phyloP scores from a whole-genome alignment of 2,329 filamentous ascomycete genomes.

The Aspergillus terreus region DNA sequence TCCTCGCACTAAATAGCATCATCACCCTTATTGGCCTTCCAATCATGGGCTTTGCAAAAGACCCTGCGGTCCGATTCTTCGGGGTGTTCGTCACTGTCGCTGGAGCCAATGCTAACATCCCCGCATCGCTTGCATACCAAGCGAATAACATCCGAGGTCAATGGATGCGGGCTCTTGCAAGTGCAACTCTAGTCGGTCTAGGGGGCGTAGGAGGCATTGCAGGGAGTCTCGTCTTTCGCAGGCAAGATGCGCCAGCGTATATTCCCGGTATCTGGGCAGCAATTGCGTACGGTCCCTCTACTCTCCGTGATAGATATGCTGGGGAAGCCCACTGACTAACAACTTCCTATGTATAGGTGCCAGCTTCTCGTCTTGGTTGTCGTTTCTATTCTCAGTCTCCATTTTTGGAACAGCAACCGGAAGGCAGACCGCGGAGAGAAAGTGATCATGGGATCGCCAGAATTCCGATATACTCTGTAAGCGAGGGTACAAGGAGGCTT shows the following conservation, averaged over 20 bases:
- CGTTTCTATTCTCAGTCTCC: background rate
- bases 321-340: background rate
- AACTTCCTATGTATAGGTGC: background rate
- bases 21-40: slow-evolving; percentile 65
- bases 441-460: background rate
- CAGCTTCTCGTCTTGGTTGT: background rate
- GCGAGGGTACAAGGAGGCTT: background rate
- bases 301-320: no score
- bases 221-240: slow-evolving; percentile 69
- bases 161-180: slow-evolving; percentile 80
- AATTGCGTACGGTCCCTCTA: background rate
- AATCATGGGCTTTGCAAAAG: slow-evolving; percentile 64
- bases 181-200: slow-evolving; percentile 47
- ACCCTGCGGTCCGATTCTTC: slow-evolving; percentile 61
- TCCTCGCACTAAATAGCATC: slow-evolving; percentile 63
- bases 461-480: background rate
- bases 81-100: slow-evolving; percentile 71
- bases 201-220: slow-evolving; percentile 76
- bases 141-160: slow-evolving; percentile 85
- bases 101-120: slow-evolving; percentile 67
- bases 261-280: slow-evolving; percentile 29
- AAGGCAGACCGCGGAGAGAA: background rate
- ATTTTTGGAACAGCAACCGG: background rate
- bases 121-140: slow-evolving; percentile 66
- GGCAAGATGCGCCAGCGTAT: slow-evolving; percentile 32